Evolutionary conservation across 345 rosid species (phyloP).

Genomic region (Gossypium longicalyx): DNA sequence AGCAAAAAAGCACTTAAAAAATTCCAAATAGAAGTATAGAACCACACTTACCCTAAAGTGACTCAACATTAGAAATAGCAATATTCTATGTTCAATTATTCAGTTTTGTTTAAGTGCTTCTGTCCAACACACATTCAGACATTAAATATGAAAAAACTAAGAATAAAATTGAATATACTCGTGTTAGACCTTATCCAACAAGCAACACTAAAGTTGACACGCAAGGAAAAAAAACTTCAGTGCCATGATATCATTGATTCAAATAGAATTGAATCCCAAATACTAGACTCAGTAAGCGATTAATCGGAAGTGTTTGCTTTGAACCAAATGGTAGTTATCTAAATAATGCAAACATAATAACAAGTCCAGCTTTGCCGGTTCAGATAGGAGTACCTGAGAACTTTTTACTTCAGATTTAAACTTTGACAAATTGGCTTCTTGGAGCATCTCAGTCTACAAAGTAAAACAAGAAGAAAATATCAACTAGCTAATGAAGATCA

Average conservation of each 20-base stretch:
- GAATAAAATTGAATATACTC: too few relatives aligned
- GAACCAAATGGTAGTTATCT: too few relatives aligned
- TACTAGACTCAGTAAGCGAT: neutral
- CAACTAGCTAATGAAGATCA: neutral
- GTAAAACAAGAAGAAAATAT: neutral
- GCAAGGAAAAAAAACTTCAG: neutral
- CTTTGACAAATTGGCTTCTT: conserved; percentile 74
- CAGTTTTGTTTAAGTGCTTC: neutral
- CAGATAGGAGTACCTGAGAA: conserved; percentile 54
- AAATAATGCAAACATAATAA: neutral
- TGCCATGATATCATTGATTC: neutral
- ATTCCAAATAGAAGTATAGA: neutral
- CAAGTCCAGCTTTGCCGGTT: neutral
- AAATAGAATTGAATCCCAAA: neutral
- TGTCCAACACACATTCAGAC: neutral
- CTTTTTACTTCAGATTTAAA: conserved; percentile 84
- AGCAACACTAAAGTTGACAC: neutral
- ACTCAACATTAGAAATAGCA: neutral
- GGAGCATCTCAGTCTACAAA: conserved; percentile 66
- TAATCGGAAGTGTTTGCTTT: neutral
- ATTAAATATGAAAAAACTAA: too few relatives aligned
- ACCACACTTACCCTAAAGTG: neutral
- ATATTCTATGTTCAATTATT: too few relatives aligned
- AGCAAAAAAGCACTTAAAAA: neutral
- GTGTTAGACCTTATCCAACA: neutral